Conservation (phyloP, 2,329 filamentous ascomycete genomes). For the Fusarium dimerum region DNA sequence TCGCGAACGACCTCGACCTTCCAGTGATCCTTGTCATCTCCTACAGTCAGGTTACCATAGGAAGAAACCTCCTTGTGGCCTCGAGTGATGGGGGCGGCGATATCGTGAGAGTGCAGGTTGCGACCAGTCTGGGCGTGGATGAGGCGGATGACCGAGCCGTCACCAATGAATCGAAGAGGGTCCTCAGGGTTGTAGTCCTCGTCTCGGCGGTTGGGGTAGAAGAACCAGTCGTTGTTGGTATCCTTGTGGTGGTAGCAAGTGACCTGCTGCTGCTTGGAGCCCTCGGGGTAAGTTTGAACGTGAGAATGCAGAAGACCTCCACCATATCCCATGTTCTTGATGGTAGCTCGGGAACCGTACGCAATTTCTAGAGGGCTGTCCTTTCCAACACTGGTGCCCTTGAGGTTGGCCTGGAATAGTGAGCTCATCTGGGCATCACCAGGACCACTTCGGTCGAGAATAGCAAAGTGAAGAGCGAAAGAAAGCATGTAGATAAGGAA, state of each 20-base stretch:
- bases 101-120: slow-evolving; percentile 92
- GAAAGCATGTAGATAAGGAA: slow-evolving; percentile 92
- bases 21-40: slow-evolving; percentile 98
- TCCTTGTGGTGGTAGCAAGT: slow-evolving; percentile 99
- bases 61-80: slow-evolving; percentile 88
- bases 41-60: slow-evolving; percentile 93
- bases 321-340: slow-evolving; percentile 99
- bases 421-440: slow-evolving; percentile 99
- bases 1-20: slow-evolving; percentile 88
- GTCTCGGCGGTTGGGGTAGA: slow-evolving; percentile 88
- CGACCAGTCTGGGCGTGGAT: slow-evolving; percentile 95
- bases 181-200: slow-evolving; percentile 70
- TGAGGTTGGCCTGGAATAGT: slow-evolving; percentile 95
- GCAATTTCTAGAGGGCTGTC: slow-evolving; percentile 93
- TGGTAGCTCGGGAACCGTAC: slow-evolving; percentile 81
- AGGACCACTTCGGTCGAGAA: slow-evolving; percentile 89
- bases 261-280: slow-evolving; percentile 91
- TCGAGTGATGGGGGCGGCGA: slow-evolving; percentile 87
- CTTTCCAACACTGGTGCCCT: slow-evolving; percentile 89
- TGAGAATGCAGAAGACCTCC: slow-evolving; percentile 95
- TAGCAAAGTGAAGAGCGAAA: slow-evolving; percentile 91
- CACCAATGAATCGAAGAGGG: slow-evolving; percentile 70
- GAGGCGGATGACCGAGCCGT: slow-evolving; percentile 78
- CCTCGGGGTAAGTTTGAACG: slow-evolving; percentile 93
- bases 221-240: slow-evolving; percentile 99